A percentile compares a stretch with the other conserved stretches of the same genome.
These are phyloP conservation scores for Tylopilus plumbeoviolaceoides DNA, from an alignment of 768 basidiomycete species.

Conservation along the genomic window DNA sequence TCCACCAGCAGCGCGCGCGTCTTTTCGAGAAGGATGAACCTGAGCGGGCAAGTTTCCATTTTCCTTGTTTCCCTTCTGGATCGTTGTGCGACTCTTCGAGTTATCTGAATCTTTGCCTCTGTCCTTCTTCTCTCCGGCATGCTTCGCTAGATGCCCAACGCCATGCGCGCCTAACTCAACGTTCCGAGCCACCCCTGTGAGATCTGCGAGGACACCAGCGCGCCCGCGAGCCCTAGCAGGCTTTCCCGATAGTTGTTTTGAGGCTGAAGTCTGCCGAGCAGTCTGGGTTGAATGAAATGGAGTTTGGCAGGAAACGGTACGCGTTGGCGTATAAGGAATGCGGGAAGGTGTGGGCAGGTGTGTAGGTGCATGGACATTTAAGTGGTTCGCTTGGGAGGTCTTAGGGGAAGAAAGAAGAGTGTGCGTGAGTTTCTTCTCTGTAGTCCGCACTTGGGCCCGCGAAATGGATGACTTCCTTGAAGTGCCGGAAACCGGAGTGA, in stretches of 20 bases:
- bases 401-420: background rate
- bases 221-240: constrained; percentile 26
- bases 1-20: background rate
- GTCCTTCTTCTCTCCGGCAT: constrained; percentile 28
- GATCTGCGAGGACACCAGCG: constrained; percentile 36
- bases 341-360: background rate
- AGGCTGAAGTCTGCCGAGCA: constrained; percentile 3
- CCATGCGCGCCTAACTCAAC: constrained; percentile 30
- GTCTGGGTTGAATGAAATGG: constrained; percentile 15
- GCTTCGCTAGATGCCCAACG: constrained; percentile 17
- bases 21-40: constrained; percentile 8
- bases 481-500: background rate
- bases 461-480: constrained; percentile 2
- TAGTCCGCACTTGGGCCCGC: background rate
- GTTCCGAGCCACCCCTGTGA: constrained; percentile 36
- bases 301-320: constrained; percentile 22
- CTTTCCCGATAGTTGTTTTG: constrained; percentile 27
- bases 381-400: constrained; percentile 5
- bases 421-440: constrained; percentile 4
- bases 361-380: constrained; percentile 7
- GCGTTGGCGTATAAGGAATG: constrained; percentile 7
- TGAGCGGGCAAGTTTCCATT: constrained; percentile 13
- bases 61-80: constrained; percentile 29
- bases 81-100: constrained; percentile 3
- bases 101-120: constrained; percentile 25